phyloP scores from a whole-genome alignment of 1,284 basidiomycete species.

The Papiliotrema laurentii region DNA sequence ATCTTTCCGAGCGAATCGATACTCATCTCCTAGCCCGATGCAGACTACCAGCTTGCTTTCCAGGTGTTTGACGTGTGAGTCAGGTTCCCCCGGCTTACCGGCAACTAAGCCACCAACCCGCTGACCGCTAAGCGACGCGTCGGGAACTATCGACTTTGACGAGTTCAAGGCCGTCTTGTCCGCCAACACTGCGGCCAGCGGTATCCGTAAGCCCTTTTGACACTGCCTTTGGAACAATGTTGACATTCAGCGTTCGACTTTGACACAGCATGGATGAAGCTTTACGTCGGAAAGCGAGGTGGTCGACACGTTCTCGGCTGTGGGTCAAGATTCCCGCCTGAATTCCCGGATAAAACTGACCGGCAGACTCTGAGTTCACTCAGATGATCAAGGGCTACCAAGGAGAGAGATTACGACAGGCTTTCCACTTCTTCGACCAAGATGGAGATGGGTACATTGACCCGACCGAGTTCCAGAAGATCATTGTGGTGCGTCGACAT shows the following conservation, averaged over 20 bases:
- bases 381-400: slow-evolving; percentile 91
- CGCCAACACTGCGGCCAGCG: slow-evolving; percentile 59
- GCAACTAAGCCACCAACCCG: not conserved
- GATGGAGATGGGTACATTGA: slow-evolving; percentile 87
- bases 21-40: slow-evolving; percentile 63
- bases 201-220: slow-evolving; percentile 56
- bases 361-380: slow-evolving; percentile 86
- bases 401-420: slow-evolving; percentile 88
- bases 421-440: slow-evolving; percentile 81
- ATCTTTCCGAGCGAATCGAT: not conserved
- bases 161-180: slow-evolving; percentile 89
- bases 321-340: slow-evolving; percentile 46
- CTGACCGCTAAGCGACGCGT: slow-evolving; percentile 62
- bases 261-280: slow-evolving; percentile 89
- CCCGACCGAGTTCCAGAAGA: slow-evolving; percentile 86
- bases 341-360: slow-evolving; percentile 2
- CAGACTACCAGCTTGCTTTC: slow-evolving; percentile 94
- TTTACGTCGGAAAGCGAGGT: slow-evolving; percentile 87
- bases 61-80: slow-evolving; percentile 90
- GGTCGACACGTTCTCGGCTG: slow-evolving; percentile 87
- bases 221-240: not conserved
- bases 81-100: no score
- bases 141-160: slow-evolving; percentile 82
- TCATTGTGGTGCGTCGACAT: slow-evolving; percentile 65
- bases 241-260: slow-evolving; percentile 68